These are phyloP conservation scores for Peronospora farinosa DNA, from an alignment of 352 stramenopile species.

Conservation along the genomic window DNA sequence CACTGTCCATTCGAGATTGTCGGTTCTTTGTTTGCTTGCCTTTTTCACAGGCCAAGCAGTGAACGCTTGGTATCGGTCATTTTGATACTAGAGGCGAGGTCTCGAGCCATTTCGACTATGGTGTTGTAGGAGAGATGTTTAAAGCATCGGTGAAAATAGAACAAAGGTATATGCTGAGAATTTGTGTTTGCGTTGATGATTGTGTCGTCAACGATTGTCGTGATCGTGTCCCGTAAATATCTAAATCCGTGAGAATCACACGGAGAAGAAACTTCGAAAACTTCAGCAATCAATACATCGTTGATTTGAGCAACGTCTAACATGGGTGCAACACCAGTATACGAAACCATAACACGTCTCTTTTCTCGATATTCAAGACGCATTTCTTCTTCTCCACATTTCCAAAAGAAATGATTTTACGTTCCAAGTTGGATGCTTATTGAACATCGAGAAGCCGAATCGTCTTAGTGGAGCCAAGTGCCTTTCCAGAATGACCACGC, in stretches of 20 bases:
- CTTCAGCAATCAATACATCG: neutral
- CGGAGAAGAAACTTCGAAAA: too few species aligned
- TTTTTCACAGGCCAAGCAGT: neutral
- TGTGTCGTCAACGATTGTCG: neutral
- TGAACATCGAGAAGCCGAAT: neutral
- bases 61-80: too few species aligned
- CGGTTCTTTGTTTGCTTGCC: neutral
- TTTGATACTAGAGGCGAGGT: too few species aligned
- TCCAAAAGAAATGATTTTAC: neutral
- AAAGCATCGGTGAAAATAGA: neutral
- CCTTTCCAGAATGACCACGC: neutral
- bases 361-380: neutral
- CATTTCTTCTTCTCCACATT: neutral
- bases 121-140: neutral
- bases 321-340: neutral
- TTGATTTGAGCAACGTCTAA: neutral
- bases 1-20: neutral
- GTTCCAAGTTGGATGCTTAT: neutral
- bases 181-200: neutral
- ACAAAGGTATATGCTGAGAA: neutral
- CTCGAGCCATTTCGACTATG: neutral
- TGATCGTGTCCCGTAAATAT: neutral
- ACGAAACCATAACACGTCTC: neutral
- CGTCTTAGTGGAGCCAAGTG: neutral
- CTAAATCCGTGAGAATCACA: neutral